Percentiles rank a stretch among this genome's conserved stretches.
phyloP scores from a whole-genome alignment of 768 basidiomycete genomes.

The Suillus sp. region DNA sequence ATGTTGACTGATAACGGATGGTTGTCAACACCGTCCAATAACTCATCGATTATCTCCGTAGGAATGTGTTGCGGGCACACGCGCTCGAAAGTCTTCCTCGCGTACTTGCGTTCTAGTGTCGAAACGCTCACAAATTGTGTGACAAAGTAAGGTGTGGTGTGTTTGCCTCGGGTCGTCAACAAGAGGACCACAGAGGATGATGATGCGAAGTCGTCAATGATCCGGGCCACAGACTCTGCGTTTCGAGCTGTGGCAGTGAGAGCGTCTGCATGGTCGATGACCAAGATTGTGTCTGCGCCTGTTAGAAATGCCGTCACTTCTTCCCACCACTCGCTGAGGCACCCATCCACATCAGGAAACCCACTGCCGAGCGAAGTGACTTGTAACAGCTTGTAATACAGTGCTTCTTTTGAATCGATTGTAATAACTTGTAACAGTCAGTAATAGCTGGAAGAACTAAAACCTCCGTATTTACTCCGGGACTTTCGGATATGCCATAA shows the following conservation, averaged over 20 bases:
- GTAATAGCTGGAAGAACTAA: no score
- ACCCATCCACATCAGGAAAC: no score
- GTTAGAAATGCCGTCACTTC: not conserved
- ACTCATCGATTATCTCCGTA: not conserved
- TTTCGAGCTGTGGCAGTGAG: not conserved
- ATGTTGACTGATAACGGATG: constrained; percentile 4
- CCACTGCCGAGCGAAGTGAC: no score
- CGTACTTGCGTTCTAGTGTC: not conserved
- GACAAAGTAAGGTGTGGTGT: not conserved
- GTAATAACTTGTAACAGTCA: no score
- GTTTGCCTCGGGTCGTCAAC: constrained; percentile 6
- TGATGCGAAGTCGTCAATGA: constrained; percentile 3
- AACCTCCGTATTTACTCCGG: no score
- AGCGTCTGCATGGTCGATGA: constrained; percentile 9
- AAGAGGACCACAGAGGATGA: constrained; percentile 8
- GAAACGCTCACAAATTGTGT: constrained; percentile 1
- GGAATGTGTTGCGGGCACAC: not conserved
- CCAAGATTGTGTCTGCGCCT: not conserved
- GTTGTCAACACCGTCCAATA: not conserved
- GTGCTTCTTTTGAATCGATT: no score
- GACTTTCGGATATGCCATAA: not conserved
- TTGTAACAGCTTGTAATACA: no score
- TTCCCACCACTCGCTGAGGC: not conserved
- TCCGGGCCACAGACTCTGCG: not conserved
- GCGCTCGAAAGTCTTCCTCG: not conserved